Conservation (phyloP, 2,329 filamentous ascomycete species). For the Aspergillus melleus region DNA sequence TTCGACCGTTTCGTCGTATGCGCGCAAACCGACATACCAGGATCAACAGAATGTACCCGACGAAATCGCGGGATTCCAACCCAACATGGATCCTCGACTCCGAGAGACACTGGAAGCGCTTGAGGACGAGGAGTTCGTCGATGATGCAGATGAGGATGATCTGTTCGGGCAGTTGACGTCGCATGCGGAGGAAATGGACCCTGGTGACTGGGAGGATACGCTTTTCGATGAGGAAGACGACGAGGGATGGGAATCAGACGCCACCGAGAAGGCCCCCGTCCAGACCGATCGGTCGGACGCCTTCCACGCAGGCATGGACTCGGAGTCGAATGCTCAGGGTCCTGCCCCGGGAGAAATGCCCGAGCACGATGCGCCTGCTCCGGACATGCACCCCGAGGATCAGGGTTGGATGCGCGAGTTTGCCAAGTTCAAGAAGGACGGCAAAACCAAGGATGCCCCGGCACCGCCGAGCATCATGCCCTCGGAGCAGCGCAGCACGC, state of each 20-base stretch:
- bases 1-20: constrained; percentile 67
- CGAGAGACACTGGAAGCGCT: constrained; percentile 89
- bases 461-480: constrained; percentile 38
- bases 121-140: constrained; percentile 93
- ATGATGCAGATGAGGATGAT: constrained; percentile 74
- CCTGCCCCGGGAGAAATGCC: constrained; percentile 35
- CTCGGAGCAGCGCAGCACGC: constrained; percentile 43
- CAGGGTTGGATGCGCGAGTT: constrained; percentile 91
- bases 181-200: constrained; percentile 70
- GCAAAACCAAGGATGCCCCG: constrained; percentile 47
- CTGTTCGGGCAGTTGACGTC: constrained; percentile 72
- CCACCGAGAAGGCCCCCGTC: constrained; percentile 72
- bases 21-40: constrained; percentile 77
- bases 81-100: constrained; percentile 93
- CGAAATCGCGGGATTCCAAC: constrained; percentile 87
- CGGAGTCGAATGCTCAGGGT: too few relatives aligned
- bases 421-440: constrained; percentile 87
- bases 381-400: constrained; percentile 59
- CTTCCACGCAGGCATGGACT: background rate
- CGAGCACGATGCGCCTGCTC: constrained; percentile 38
- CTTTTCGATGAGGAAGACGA: constrained; percentile 61
- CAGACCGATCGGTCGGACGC: constrained; percentile 25
- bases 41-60: constrained; percentile 92
- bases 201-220: constrained; percentile 73
- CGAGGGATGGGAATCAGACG: constrained; percentile 92